Evolutionary conservation across 2,329 filamentous ascomycete genomes (phyloP).

Genomic region (Ascosphaera apis): DNA sequence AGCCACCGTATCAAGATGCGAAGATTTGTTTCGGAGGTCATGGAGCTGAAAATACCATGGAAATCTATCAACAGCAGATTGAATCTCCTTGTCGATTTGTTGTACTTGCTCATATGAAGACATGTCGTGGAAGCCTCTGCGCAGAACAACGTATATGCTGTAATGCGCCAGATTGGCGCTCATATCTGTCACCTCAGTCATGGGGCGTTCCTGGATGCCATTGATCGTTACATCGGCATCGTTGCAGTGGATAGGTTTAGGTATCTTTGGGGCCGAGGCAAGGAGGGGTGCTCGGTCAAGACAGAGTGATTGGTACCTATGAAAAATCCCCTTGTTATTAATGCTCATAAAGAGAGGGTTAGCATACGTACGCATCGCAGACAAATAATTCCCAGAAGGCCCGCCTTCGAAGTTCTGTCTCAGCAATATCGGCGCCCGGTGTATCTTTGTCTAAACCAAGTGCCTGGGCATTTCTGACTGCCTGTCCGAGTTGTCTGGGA

Average conservation of each 20-base stretch:
- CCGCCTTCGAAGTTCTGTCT: conserved; percentile 9
- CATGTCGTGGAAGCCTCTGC: conserved; percentile 6
- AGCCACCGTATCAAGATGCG: conserved; percentile 7
- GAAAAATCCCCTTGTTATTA: not conserved
- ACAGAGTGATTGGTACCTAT: conserved; percentile 10
- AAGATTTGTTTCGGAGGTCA: conserved; percentile 1
- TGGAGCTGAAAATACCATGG: conserved; percentile 10
- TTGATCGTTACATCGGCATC: conserved; percentile 9
- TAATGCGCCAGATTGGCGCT: conserved; percentile 8
- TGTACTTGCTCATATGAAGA: conserved; percentile 8
- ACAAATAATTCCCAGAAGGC: conserved; percentile 10
- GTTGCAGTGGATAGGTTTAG: conserved; percentile 9
- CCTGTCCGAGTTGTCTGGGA: conserved; percentile 8
- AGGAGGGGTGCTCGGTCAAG: conserved; percentile 9
- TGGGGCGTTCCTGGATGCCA: conserved; percentile 4
- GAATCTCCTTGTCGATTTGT: conserved; percentile 8
- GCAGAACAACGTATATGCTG: conserved; percentile 7
- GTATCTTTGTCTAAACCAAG: conserved; percentile 8
- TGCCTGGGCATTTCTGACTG: conserved; percentile 9
- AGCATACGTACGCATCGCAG: conserved; percentile 8
- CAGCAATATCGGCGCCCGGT: conserved; percentile 5
- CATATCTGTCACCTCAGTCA: conserved; percentile 8
- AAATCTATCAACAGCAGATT: conserved; percentile 6
- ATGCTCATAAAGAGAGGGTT: not conserved
- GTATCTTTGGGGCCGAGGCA: conserved; percentile 8